A percentile compares a stretch with the other conserved stretches of the same genome.
Conservation (phyloP, 106 monocot species). For the Ottelia alismoides region DNA sequence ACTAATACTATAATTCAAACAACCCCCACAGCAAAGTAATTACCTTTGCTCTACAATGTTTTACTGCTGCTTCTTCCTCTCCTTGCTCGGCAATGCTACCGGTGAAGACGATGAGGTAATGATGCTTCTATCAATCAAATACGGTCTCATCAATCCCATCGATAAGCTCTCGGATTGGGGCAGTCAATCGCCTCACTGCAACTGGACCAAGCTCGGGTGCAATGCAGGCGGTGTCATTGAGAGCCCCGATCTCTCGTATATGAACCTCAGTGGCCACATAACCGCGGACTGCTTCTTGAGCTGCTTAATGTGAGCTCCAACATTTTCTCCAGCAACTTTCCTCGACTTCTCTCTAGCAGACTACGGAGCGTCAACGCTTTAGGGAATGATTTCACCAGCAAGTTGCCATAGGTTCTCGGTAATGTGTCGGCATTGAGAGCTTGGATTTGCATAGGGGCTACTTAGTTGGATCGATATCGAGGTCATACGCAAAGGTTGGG, state of each 20-base stretch:
- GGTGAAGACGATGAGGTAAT: slow-evolving; percentile 18
- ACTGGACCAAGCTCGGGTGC: slow-evolving; percentile 54
- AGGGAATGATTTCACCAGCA: slow-evolving; percentile 61
- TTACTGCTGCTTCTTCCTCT: slow-evolving; percentile 1
- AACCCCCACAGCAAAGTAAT: no score
- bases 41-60: no score
- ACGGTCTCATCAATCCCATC: slow-evolving; percentile 7
- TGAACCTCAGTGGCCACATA: no score
- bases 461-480: slow-evolving; percentile 1
- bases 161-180: no score
- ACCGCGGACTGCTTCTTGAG: slow-evolving; percentile 12
- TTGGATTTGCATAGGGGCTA: slow-evolving; percentile 4
- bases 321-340: slow-evolving; percentile 40
- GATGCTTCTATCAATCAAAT: slow-evolving; percentile 36
- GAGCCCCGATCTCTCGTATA: slow-evolving; percentile 34
- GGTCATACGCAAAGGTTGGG: background rate
- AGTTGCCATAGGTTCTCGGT: background rate
- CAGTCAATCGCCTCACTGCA: slow-evolving; percentile 27
- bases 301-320: slow-evolving; percentile 61
- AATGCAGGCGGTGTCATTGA: slow-evolving; percentile 21
- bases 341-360: slow-evolving; percentile 26
- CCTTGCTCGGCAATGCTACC: slow-evolving; percentile 2
- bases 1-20: no score
- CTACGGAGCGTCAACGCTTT: no score
- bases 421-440: no score